These are phyloP conservation scores for Botrytis porri DNA, from an alignment of 2,329 filamentous ascomycete genomes.

Conservation along the genomic window DNA sequence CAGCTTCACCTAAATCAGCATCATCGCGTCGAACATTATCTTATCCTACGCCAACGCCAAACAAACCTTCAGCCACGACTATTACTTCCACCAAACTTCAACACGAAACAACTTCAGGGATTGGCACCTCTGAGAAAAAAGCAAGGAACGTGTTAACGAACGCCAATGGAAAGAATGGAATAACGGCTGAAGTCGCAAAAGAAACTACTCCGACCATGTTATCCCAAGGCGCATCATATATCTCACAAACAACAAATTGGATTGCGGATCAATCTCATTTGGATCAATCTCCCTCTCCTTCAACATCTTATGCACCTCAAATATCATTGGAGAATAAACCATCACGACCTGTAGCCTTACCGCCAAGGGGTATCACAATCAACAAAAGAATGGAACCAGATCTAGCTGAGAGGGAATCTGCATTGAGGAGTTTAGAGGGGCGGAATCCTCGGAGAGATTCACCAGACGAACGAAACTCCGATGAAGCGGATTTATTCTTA, in stretches of 20 bases:
- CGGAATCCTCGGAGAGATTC: conserved; percentile 23
- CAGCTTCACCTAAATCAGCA: conserved; percentile 11
- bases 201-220: conserved; percentile 34
- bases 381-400: conserved; percentile 32
- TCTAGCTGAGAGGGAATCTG: conserved; percentile 19
- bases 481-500: conserved; percentile 38
- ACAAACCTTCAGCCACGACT: neutral
- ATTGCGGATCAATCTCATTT: conserved; percentile 32
- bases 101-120: neutral
- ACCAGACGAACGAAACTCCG: conserved; percentile 34
- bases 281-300: conserved; percentile 9
- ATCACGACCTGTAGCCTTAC: conserved; percentile 31
- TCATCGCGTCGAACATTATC: conserved; percentile 20
- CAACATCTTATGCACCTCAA: conserved; percentile 10
- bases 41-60: conserved; percentile 16
- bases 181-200: conserved; percentile 20
- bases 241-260: conserved; percentile 33
- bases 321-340: conserved; percentile 21
- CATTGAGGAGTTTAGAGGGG: conserved; percentile 33
- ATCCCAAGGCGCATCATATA: conserved; percentile 28
- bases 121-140: conserved; percentile 7
- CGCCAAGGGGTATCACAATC: conserved; percentile 35
- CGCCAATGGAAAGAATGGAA: conserved; percentile 23
- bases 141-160: conserved; percentile 20
- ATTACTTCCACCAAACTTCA: conserved; percentile 1